Evolutionary conservation across 139 green algal species (phyloP).

Genomic region (Micromonas commoda): DNA sequence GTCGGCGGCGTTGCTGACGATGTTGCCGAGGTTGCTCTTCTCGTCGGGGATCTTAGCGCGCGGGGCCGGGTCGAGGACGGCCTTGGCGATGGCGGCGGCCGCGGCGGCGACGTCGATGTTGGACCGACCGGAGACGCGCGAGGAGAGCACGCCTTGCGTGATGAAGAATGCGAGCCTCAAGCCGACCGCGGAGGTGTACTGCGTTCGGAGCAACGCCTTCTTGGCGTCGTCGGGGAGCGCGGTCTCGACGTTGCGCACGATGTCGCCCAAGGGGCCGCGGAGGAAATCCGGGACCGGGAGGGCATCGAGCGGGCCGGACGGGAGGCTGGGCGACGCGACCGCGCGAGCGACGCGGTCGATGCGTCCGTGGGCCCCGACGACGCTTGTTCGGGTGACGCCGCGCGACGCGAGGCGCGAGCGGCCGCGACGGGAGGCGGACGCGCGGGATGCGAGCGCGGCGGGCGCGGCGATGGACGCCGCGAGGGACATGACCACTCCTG

Average conservation of each 20-base stretch:
- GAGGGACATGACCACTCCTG: too few relatives aligned
- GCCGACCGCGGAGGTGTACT: not conserved
- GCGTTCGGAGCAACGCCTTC: not conserved
- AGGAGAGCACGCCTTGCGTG: constrained; percentile 1
- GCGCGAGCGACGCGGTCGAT: not conserved
- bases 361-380: too few relatives aligned
- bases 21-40: not conserved
- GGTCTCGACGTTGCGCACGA: not conserved
- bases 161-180: constrained; percentile 15
- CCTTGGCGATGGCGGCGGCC: not conserved
- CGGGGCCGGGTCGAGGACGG: not conserved
- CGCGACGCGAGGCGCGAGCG: not conserved
- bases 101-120: constrained; percentile 11
- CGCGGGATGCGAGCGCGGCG: not conserved
- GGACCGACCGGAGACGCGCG: not conserved
- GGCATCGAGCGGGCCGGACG: too few relatives aligned
- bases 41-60: not conserved
- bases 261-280: not conserved
- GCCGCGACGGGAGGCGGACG: not conserved
- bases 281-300: not conserved
- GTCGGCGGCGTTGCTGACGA: not conserved
- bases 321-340: not conserved
- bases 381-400: too few relatives aligned
- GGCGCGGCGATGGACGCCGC: not conserved
- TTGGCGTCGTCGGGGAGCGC: not conserved